These are phyloP conservation scores for Boletellus deceptivus DNA, from an alignment of 1,284 basidiomycete genomes.

Conservation along the genomic window DNA sequence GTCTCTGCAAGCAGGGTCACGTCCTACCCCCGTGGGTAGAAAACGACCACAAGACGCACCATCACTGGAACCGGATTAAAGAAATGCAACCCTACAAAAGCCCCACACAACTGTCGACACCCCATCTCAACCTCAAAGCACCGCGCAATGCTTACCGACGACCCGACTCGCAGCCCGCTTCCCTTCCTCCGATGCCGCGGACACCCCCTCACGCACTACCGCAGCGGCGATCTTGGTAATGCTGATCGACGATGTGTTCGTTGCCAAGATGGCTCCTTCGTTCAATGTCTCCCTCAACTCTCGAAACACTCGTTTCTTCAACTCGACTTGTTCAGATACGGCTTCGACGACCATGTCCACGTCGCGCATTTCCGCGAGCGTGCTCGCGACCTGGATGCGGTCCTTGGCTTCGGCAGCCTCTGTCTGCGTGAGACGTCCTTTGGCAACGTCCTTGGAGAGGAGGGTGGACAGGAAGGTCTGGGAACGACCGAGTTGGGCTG, in stretches of 20 bases:
- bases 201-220: constrained; percentile 57
- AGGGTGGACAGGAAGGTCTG: constrained; percentile 76
- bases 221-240: constrained; percentile 91
- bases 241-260: constrained; percentile 93
- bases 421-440: constrained; percentile 75
- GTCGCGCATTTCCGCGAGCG: constrained; percentile 60
- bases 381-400: constrained; percentile 58
- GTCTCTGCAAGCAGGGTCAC: constrained; percentile 53
- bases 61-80: constrained; percentile 96
- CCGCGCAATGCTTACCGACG: constrained; percentile 52
- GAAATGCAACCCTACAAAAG: constrained; percentile 75
- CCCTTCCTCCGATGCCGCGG: constrained; percentile 60
- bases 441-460: constrained; percentile 82
- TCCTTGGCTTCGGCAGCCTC: constrained; percentile 74
- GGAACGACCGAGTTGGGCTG: constrained; percentile 67
- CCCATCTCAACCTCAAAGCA: not conserved
- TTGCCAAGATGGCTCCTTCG: constrained; percentile 80
- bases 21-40: not conserved
- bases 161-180: constrained; percentile 65
- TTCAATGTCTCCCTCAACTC: constrained; percentile 67
- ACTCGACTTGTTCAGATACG: constrained; percentile 79
- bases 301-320: constrained; percentile 83
- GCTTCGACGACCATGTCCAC: constrained; percentile 94
- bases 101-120: not conserved
- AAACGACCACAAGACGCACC: constrained; percentile 44